These are phyloP conservation scores for Aspergillus haitiensis DNA, from an alignment of 495 filamentous ascomycete genomes.

Conservation along the genomic window DNA sequence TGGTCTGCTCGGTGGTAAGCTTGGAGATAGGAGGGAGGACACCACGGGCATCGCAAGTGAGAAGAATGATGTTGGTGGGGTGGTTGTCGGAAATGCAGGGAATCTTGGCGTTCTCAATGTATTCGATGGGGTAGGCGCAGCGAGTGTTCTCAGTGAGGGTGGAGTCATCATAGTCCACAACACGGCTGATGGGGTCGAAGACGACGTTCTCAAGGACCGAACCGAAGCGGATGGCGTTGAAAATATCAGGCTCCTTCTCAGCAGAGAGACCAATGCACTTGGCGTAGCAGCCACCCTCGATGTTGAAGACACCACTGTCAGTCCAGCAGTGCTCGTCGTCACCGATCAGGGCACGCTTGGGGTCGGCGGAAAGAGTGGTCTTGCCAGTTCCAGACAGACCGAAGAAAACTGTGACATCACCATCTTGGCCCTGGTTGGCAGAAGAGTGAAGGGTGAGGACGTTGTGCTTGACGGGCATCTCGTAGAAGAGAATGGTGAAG, in stretches of 20 bases:
- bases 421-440: slow-evolving; percentile 82
- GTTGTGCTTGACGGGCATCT: slow-evolving; percentile 99
- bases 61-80: slow-evolving; percentile 94
- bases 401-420: slow-evolving; percentile 98
- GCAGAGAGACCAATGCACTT: slow-evolving; percentile 97
- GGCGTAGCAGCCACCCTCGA: slow-evolving; percentile 98
- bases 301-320: slow-evolving; percentile 97
- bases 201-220: slow-evolving; percentile 98
- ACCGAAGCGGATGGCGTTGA: slow-evolving; percentile 91
- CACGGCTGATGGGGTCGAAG: slow-evolving; percentile 85
- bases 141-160: slow-evolving; percentile 98
- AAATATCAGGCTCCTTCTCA: slow-evolving; percentile 99
- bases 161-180: slow-evolving; percentile 91
- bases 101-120: slow-evolving; percentile 98
- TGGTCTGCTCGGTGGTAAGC: slow-evolving; percentile 91
- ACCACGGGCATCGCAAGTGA: slow-evolving; percentile 97
- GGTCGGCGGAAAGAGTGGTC: slow-evolving; percentile 95
- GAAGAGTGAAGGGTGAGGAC: slow-evolving; percentile 96
- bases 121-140: slow-evolving; percentile 98
- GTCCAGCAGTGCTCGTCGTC: slow-evolving; percentile 99
- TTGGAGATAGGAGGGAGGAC: slow-evolving; percentile 98
- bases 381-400: slow-evolving; percentile 98
- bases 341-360: slow-evolving; percentile 93
- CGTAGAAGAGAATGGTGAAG: slow-evolving; percentile 99
- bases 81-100: slow-evolving; percentile 85